phyloP scores from a whole-genome alignment of 495 filamentous ascomycete genomes.

The Barbatosphaeria neglecta region DNA sequence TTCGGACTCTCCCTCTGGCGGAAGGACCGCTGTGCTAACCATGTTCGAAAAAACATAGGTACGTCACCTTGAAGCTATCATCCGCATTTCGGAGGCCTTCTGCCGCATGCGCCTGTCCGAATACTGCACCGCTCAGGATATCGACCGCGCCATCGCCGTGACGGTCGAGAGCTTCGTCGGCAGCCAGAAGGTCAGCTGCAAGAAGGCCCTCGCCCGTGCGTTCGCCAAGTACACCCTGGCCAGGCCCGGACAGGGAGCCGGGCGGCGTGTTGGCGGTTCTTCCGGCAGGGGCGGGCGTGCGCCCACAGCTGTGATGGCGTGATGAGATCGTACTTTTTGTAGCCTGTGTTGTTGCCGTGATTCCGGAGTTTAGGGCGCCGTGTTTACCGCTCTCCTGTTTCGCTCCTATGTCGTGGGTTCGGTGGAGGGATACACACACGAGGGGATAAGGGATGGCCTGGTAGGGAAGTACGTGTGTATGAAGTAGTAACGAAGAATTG shows the following conservation, averaged over 20 bases:
- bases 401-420: too few species aligned
- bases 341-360: too few species aligned
- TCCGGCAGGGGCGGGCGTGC: not conserved
- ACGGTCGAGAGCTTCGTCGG: conserved; percentile 94
- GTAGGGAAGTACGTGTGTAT: too few species aligned
- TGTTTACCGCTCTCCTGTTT: too few species aligned
- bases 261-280: not conserved
- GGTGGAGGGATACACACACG: too few species aligned
- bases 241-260: conserved; percentile 18
- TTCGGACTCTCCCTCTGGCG: not conserved
- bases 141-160: conserved; percentile 94
- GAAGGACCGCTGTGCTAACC: not conserved
- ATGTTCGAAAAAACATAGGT: conserved; percentile 45
- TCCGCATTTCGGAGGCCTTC: conserved; percentile 85
- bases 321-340: not conserved
- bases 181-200: conserved; percentile 93
- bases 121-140: conserved; percentile 78
- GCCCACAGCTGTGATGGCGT: not conserved
- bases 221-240: conserved; percentile 87
- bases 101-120: conserved; percentile 93
- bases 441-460: too few species aligned
- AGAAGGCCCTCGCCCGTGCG: conserved; percentile 89
- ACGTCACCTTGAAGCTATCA: conserved; percentile 93
- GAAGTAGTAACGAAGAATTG: too few species aligned
- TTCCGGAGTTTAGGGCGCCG: too few species aligned